phyloP scores from a whole-genome alignment of 2,329 filamentous ascomycete species.

The Penicillium hordei region DNA sequence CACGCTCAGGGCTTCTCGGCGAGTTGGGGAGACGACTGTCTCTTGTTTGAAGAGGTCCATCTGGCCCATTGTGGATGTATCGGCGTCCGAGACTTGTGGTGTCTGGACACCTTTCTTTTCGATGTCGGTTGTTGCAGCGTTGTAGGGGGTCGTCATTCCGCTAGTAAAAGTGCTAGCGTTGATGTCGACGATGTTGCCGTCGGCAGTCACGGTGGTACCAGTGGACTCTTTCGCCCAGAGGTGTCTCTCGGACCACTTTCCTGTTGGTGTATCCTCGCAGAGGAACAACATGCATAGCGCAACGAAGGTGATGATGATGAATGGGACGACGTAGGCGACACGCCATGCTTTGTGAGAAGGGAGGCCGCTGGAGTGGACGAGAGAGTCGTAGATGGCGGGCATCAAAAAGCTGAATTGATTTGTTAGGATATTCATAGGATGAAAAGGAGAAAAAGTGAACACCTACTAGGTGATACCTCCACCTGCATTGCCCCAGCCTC shows the following conservation, averaged over 20 bases:
- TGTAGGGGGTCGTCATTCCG: constrained; percentile 24
- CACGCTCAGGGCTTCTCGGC: constrained; percentile 61
- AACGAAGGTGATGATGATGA: constrained; percentile 68
- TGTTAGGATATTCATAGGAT: not conserved
- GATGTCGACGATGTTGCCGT: constrained; percentile 35
- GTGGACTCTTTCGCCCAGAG: constrained; percentile 52
- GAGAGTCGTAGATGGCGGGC: constrained; percentile 82
- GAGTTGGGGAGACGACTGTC: constrained; percentile 61
- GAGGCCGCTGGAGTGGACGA: constrained; percentile 61
- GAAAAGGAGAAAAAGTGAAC: not conserved
- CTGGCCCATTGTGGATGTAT: constrained; percentile 50
- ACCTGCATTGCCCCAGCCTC: constrained; percentile 81
- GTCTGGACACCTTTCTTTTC: constrained; percentile 36
- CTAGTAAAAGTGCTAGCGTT: constrained; percentile 25
- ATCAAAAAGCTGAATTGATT: constrained; percentile 65
- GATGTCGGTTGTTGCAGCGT: constrained; percentile 23
- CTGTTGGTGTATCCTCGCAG: constrained; percentile 79
- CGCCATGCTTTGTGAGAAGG: constrained; percentile 73
- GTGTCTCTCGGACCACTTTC: constrained; percentile 74
- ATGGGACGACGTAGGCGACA: constrained; percentile 79
- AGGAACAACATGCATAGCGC: constrained; percentile 69
- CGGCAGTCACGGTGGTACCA: constrained; percentile 16
- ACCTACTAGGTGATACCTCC: constrained; percentile 77
- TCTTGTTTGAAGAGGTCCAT: constrained; percentile 57
- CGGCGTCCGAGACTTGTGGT: constrained; percentile 26